A percentile compares a stretch with the other conserved stretches of the same genome.
Evolutionary conservation across 2,329 filamentous ascomycete species (phyloP).

Genomic region (Trichoderma atrobrunneum): DNA sequence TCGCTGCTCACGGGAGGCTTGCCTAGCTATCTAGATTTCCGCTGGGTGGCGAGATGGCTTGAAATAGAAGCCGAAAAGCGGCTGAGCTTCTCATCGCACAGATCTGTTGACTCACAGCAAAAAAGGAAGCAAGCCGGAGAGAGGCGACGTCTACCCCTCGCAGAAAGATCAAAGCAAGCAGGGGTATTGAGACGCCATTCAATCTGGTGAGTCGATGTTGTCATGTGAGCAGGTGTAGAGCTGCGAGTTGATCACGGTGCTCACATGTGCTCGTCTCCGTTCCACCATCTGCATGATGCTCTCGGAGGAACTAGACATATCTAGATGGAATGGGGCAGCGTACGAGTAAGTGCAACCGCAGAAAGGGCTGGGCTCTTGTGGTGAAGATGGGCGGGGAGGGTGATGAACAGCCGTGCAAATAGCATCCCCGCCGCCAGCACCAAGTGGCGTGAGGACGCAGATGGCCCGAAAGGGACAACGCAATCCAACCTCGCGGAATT

Average conservation of each 20-base stretch:
- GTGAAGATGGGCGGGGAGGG: neutral
- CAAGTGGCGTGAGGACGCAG: neutral
- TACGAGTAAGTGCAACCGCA: slow-evolving; percentile 6
- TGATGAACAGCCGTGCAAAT: neutral
- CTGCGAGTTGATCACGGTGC: neutral
- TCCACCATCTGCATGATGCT: neutral
- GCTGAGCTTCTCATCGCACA: neutral
- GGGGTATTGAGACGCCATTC: neutral
- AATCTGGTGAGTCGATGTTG: neutral
- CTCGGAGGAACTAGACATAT: neutral
- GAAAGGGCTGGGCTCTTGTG: neutral
- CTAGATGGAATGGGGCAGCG: neutral
- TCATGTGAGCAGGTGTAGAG: neutral
- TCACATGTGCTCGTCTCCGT: neutral
- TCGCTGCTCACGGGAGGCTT: neutral
- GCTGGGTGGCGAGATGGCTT: neutral
- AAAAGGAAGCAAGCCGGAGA: neutral
- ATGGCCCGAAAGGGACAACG: neutral
- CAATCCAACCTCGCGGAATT: neutral
- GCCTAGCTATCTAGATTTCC: neutral
- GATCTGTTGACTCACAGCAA: neutral
- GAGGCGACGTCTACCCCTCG: neutral
- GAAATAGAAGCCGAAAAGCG: neutral
- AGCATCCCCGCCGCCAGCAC: neutral
- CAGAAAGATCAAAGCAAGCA: neutral